phyloP scores from a whole-genome alignment of 176 grass and related monocot genomes.

The Cymbopogon citratus region DNA sequence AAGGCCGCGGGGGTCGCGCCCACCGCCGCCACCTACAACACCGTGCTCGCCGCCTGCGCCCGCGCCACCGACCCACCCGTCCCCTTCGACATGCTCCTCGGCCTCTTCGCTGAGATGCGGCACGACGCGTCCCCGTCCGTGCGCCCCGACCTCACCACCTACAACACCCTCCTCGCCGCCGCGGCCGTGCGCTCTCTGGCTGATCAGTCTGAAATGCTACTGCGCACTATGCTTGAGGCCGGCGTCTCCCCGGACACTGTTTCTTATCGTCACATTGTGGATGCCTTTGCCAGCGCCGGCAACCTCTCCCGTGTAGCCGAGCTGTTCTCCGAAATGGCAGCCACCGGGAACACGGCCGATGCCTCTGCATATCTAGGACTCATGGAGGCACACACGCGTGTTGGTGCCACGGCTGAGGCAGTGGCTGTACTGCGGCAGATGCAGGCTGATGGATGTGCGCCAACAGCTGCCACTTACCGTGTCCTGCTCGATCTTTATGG shows the following conservation, averaged over 20 bases:
- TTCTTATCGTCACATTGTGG: conserved; percentile 66
- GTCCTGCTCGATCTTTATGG: conserved; percentile 80
- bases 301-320: conserved; percentile 49
- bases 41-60: conserved; percentile 75
- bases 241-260: conserved; percentile 58
- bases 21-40: conserved; percentile 89
- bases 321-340: conserved; percentile 67
- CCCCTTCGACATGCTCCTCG: conserved; percentile 66
- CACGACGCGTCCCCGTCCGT: conserved; percentile 66
- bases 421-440: conserved; percentile 75
- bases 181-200: conserved; percentile 52
- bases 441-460: conserved; percentile 74
- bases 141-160: conserved; percentile 79
- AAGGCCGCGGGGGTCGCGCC: conserved; percentile 57
- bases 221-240: conserved; percentile 80
- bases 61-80: conserved; percentile 59
- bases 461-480: conserved; percentile 72
- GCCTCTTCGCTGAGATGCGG: conserved; percentile 93
- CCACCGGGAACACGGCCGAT: conserved; percentile 51
- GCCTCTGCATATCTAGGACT: conserved; percentile 69
- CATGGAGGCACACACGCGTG: conserved; percentile 66
- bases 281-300: conserved; percentile 50
- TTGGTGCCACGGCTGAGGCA: conserved; percentile 55
- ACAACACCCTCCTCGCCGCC: conserved; percentile 85
- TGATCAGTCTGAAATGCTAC: conserved; percentile 87